Evolutionary conservation across 2,329 filamentous ascomycete genomes (phyloP).

Genomic region (Ceratocystis colombiana): DNA sequence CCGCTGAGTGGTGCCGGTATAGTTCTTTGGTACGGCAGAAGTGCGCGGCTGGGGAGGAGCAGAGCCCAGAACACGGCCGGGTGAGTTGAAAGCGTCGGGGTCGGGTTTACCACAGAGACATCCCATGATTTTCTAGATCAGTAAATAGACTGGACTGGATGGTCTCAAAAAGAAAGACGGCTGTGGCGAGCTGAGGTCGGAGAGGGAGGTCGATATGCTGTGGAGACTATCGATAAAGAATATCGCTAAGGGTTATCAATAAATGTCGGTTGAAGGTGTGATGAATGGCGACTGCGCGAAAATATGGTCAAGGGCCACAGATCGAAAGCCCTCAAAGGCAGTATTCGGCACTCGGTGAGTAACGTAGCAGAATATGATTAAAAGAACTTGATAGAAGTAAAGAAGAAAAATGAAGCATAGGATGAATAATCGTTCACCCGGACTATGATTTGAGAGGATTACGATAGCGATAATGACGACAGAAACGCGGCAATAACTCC

Average conservation of each 20-base stretch:
- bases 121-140: slow-evolving; percentile 51
- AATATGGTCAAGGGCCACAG: neutral
- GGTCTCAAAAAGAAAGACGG: neutral
- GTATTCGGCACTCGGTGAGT: neutral
- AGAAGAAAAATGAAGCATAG: neutral
- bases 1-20: slow-evolving; percentile 19
- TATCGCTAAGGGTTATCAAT: too few species aligned
- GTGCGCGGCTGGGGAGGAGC: slow-evolving; percentile 37
- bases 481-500: slow-evolving; percentile 6
- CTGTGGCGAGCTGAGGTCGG: neutral
- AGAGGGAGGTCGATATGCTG: neutral
- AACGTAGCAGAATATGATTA: neutral
- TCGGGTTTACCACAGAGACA: slow-evolving; percentile 71
- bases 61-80: slow-evolving; percentile 61
- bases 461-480: slow-evolving; percentile 1
- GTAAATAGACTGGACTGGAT: neutral
- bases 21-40: slow-evolving; percentile 41
- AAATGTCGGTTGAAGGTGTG: too few species aligned
- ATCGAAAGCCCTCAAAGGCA: neutral
- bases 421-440: neutral
- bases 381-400: neutral
- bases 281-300: neutral
- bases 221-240: neutral
- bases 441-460: neutral
- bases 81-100: slow-evolving; percentile 57